phyloP scores from a whole-genome alignment of 169 alveolate species.

The Toxoplasma gondii region DNA sequence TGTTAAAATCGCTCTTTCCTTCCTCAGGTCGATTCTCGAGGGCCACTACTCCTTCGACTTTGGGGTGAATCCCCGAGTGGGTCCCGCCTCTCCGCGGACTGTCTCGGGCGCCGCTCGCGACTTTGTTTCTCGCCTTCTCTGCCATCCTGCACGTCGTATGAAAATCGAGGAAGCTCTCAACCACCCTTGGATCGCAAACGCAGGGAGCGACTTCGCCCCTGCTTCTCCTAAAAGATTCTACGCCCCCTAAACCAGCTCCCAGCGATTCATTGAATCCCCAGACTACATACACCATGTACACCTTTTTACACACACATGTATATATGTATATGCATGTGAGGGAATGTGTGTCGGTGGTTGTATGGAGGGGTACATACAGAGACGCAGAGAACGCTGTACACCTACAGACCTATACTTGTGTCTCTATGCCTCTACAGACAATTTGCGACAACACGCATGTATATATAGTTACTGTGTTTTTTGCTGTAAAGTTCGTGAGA shows the following conservation, averaged over 20 bases:
- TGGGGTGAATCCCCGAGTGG: not conserved
- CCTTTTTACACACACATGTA: too few relatives aligned
- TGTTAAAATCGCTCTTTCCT: too few relatives aligned
- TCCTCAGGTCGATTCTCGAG: constrained; percentile 16
- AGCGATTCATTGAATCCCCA: not conserved
- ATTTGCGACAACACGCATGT: too few relatives aligned
- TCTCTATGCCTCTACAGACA: too few relatives aligned
- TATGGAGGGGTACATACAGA: too few relatives aligned
- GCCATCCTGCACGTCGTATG: not conserved
- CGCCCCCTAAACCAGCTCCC: not conserved
- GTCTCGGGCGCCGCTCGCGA: constrained; percentile 23
- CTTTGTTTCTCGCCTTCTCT: constrained; percentile 33
- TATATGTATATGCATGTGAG: too few relatives aligned
- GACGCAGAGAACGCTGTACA: too few relatives aligned
- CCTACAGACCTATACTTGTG: too few relatives aligned
- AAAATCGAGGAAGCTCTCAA: constrained; percentile 25
- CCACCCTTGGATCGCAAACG: constrained; percentile 14
- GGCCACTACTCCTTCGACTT: not conserved
- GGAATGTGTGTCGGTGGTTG: not conserved
- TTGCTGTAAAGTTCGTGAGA: too few relatives aligned
- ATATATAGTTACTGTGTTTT: too few relatives aligned
- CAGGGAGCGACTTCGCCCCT: not conserved
- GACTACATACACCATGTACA: not conserved
- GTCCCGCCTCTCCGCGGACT: not conserved
- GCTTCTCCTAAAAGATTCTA: not conserved